A percentile compares a stretch with the other conserved stretches of the same genome.
Evolutionary conservation across 2,329 filamentous ascomycete species (phyloP).

Genomic region (Thermoascus crustaceus): DNA sequence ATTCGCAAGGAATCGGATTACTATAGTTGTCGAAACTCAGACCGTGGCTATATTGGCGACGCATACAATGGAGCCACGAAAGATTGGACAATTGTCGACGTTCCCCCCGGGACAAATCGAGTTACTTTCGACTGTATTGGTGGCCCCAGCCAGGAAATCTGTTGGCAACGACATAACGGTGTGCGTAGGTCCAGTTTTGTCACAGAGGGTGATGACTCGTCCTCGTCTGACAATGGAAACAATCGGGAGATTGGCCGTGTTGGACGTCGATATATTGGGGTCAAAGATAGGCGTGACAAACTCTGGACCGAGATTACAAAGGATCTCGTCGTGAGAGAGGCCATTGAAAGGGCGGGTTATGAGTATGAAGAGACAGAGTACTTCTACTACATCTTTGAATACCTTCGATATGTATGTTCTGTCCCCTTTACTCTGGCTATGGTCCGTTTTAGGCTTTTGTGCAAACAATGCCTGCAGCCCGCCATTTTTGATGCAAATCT

Average conservation of each 20-base stretch:
- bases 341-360: slow-evolving; percentile 76
- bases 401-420: slow-evolving; percentile 71
- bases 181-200: slow-evolving; percentile 67
- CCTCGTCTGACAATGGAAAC: slow-evolving; percentile 49
- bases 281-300: slow-evolving; percentile 42
- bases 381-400: slow-evolving; percentile 90
- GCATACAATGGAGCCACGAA: slow-evolving; percentile 65
- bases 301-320: slow-evolving; percentile 98
- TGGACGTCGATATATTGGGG: slow-evolving; percentile 36
- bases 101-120: slow-evolving; percentile 72
- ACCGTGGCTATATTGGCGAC: slow-evolving; percentile 63
- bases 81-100: slow-evolving; percentile 74
- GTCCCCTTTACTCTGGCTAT: not conserved
- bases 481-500: too few species aligned
- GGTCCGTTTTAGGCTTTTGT: slow-evolving; percentile 1
- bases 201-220: slow-evolving; percentile 57
- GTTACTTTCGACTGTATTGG: slow-evolving; percentile 75
- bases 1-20: slow-evolving; percentile 50
- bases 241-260: slow-evolving; percentile 34
- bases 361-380: slow-evolving; percentile 82
- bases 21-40: slow-evolving; percentile 60
- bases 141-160: slow-evolving; percentile 66
- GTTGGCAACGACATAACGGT: slow-evolving; percentile 72
- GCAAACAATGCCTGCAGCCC: not conserved
- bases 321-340: slow-evolving; percentile 77